phyloP scores from a whole-genome alignment of 2,329 filamentous ascomycete genomes.

The Ophiostoma perfectum region DNA sequence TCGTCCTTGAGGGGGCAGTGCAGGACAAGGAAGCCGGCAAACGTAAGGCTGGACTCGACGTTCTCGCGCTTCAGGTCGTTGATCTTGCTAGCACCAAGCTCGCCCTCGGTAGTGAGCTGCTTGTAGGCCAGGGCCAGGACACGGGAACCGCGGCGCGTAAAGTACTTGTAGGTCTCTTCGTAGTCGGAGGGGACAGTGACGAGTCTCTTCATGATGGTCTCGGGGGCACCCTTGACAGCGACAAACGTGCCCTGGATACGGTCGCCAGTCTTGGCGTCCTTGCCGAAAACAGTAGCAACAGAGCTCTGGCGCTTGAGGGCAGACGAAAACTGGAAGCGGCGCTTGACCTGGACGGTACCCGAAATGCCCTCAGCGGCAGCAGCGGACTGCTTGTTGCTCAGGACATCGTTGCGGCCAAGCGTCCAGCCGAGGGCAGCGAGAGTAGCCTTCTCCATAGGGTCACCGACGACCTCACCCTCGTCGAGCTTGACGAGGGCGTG shows the following conservation, averaged over 20 bases:
- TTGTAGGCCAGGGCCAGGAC: constrained; percentile 93
- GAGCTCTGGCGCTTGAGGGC: constrained; percentile 94
- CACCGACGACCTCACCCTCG: constrained; percentile 93
- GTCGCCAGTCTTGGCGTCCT: constrained; percentile 65
- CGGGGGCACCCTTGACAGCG: constrained; percentile 92
- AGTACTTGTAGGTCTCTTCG: constrained; percentile 97
- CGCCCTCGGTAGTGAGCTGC: constrained; percentile 73
- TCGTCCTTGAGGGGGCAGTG: constrained; percentile 96
- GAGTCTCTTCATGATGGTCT: constrained; percentile 94
- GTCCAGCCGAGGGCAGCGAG: constrained; percentile 84
- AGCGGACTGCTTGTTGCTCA: constrained; percentile 60
- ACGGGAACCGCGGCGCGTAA: constrained; percentile 90
- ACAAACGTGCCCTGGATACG: constrained; percentile 83
- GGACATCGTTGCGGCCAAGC: constrained; percentile 80
- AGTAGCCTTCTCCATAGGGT: constrained; percentile 98
- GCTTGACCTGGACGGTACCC: constrained; percentile 87
- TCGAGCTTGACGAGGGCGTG: constrained; percentile 95
- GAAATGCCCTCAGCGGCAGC: constrained; percentile 47
- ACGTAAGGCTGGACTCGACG: constrained; percentile 75
- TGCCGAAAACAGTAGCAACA: constrained; percentile 72
- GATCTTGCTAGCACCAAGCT: constrained; percentile 77
- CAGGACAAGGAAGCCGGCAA: constrained; percentile 91
- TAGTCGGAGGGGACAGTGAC: constrained; percentile 77
- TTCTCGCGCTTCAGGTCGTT: constrained; percentile 93
- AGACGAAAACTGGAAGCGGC: constrained; percentile 97